Base-by-base conservation (phyloP, 164 flowering plant species). In the Malania oleifera region DNA sequence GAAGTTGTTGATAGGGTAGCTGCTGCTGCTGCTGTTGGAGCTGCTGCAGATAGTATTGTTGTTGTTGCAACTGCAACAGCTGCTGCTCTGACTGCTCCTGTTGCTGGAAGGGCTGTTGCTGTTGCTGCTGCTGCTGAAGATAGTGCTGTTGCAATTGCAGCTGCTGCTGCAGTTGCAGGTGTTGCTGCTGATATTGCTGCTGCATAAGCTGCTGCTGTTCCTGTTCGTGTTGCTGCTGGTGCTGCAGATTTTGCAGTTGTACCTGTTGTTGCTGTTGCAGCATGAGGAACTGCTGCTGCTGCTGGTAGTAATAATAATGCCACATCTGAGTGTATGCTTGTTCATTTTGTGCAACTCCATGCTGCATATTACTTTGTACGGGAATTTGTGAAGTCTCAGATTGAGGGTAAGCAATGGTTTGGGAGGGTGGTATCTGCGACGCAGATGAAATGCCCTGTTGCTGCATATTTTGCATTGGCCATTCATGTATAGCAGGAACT, bases 301-400 rank as follows among this genome's bases (percentile, higher is more conserved):
- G 87, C 56, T 80, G 82, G 57, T 79, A 73, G 67, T 79, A 81
- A 59, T 85, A 81, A 63, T 85, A 76, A 41, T 86, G 84, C 85
- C 84, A 80, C 79, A 85, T 77, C 41, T 85, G 87, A 63, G 73
- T 62, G 64, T 75, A 75, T 45, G 72, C 79, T 69, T 77, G 77
- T 60, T 29, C 69, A 62, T 60, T 71, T 59, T 75, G 82, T 61
- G 66, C 39, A 52, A 65, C 53, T 46, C 68, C 78, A 54, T 62
- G 57, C 29, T 74, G 82, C 62, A 59, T 72, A 54, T 35, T 69
- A 59, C 65, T 65, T 67, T 66, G 85, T 54, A 52, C 28, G 18
- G 80, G 66, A 62, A 64, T 62, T 57, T 65, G 73, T 60, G 64
- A 57, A 59, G 58, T 45, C 53, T 62, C 83, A 18, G 62, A 67